Percentiles rank a stretch among this genome's conserved stretches.
These are phyloP conservation scores for Sinapis alba DNA, from an alignment of 441 rosid species.

Conservation along the genomic window DNA sequence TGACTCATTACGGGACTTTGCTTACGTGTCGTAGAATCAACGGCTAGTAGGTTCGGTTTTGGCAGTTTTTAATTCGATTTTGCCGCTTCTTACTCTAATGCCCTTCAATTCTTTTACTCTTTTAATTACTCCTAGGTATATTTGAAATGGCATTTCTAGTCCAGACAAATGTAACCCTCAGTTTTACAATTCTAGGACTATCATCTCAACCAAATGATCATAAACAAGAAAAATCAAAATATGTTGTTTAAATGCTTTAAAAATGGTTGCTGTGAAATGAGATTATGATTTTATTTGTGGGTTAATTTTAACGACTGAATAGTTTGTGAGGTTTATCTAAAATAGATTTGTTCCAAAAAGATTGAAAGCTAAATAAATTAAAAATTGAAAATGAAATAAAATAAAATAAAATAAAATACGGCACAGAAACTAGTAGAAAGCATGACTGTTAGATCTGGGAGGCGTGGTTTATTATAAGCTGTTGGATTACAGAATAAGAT, in stretches of 20 bases:
- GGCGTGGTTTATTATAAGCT: background rate
- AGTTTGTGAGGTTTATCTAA: background rate
- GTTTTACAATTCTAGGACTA: background rate
- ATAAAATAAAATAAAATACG: background rate
- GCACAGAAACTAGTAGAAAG: slow-evolving; percentile 13
- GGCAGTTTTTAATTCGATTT: slow-evolving; percentile 40
- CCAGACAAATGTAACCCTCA: background rate
- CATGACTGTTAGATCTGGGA: slow-evolving; percentile 22
- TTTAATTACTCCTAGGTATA: background rate
- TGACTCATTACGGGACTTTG: slow-evolving; percentile 33
- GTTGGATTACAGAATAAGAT: slow-evolving; percentile 2
- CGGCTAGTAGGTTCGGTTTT: slow-evolving; percentile 33
- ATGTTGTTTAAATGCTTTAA: background rate
- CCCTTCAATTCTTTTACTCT: background rate
- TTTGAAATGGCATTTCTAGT: background rate
- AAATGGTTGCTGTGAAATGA: background rate
- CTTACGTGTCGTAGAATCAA: slow-evolving; percentile 30
- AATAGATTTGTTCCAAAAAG: background rate
- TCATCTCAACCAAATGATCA: background rate
- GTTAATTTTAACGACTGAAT: no score
- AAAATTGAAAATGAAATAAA: background rate
- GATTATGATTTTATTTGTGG: background rate
- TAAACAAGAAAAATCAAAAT: no score
- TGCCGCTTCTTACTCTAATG: slow-evolving; percentile 12
- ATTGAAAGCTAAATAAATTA: background rate